Base-by-base conservation (phyloP, 2,329 filamentous ascomycete species). In the Aureobasidium sp. region DNA sequence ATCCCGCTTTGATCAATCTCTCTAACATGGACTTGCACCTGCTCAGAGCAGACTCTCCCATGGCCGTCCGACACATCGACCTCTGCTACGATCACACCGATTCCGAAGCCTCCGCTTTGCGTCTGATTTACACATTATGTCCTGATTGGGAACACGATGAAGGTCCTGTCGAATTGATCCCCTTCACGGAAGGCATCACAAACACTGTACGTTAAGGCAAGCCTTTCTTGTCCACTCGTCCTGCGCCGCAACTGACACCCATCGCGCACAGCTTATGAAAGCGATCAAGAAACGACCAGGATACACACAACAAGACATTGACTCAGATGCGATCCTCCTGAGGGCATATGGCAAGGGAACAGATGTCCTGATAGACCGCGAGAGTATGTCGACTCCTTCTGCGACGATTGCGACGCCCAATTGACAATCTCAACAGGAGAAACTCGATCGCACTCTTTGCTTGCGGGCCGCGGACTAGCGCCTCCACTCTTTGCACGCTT, bases 181-280 rank as follows among this genome's bases (percentile, higher is more conserved):
- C 89, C 66, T 99, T 97, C 79, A 99, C 91, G 41, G 94, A 99
- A 71, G 94, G 94, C 71, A 99, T 97, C 77, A 99, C 94, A 67
- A 99, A 99, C 77, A 97, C 92, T 66, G 83, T 85, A 76, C 67
- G 81, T 79, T 37, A 27, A 61, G 45, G 36, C 57, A 60, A 27
- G 42, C 54, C 50, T 27, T n/a, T 21, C 25, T 2, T 39, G 34
- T 32, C 34, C 5, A 3, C 27, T 14, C 13, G 3, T 41, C 8
- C 25, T 21, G 21, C 7, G 25, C 5, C 45, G 50, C 54, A 64
- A 61, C 51, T 62, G 53, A 61, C 60, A 49, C 5, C 21, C 8
- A 9, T 50, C 57, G 79, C 79, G 80, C 54, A 21, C 79, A 93
- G 53, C 80, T 91, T 65, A 59, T 59, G 34, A 92, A 92, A 74